Evolutionary conservation across 805 yeast genomes (phyloP).

Genomic region (Lipomyces starkeyi): DNA sequence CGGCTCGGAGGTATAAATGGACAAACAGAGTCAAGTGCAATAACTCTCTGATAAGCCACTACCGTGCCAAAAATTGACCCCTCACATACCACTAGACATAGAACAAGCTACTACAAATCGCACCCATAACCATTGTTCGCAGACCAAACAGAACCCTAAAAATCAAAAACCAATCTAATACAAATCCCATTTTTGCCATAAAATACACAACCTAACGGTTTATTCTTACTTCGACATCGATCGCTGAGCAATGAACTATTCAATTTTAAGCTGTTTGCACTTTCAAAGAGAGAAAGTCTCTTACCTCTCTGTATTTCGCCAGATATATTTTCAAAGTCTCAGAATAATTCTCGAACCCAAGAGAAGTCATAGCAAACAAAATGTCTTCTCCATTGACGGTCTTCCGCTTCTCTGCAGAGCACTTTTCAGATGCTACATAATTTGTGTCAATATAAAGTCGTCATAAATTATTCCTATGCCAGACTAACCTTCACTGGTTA

Average conservation of each 20-base stretch:
- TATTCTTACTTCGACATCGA: slow-evolving; percentile 13
- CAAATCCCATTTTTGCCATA: slow-evolving; percentile 1
- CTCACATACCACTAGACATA: neutral
- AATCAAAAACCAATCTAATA: slow-evolving; percentile 1
- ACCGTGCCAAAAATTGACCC: neutral
- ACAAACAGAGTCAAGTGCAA: too few species aligned
- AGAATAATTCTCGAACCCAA: slow-evolving; percentile 73
- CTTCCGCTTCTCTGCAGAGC: slow-evolving; percentile 67
- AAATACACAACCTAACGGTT: slow-evolving; percentile 4
- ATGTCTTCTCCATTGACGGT: slow-evolving; percentile 76
- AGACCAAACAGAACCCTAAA: neutral
- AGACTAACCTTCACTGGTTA: slow-evolving; percentile 59
- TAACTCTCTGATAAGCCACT: neutral
- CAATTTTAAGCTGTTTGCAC: neutral
- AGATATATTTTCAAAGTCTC: slow-evolving; percentile 71
- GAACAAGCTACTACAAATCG: neutral
- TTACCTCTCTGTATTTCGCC: slow-evolving; percentile 65
- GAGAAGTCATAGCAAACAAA: slow-evolving; percentile 63
- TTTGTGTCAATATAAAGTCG: neutral
- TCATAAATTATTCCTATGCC: neutral
- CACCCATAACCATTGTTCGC: neutral
- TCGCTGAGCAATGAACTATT: slow-evolving; percentile 25
- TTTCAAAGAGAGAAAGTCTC: neutral
- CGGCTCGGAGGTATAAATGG: too few species aligned
- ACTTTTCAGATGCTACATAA: slow-evolving; percentile 58